Evolutionary conservation across 768 basidiomycete species (phyloP), one percentile per base, ranked within the genome.

Genomic region (Russula griseocarnosa): DNA sequence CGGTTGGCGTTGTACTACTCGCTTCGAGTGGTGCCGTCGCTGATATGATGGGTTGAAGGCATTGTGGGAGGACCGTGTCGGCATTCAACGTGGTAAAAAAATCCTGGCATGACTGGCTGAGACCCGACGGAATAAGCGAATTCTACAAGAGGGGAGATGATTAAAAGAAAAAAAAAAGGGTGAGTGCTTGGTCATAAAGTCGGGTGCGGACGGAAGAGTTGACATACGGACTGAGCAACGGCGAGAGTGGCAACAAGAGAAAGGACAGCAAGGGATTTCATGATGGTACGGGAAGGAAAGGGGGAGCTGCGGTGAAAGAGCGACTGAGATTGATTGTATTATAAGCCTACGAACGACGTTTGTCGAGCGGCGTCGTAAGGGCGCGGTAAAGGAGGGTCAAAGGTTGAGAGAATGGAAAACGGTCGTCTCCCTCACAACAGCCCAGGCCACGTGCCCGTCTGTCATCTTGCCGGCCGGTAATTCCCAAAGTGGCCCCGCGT

Each of bases 41-140:
- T 26, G 77, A 73, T 65, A 85, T 81, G 70, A 97, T 76, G 13
- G 86, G 72, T 0, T 70, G 70, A 24, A 90, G 82, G 81, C 94
- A 97, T 13, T 79, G 68, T 1, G 76, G 63, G 61, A 98, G 74
- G 53, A 63, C 70, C 2, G 78, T 22, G 76, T 96, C 82, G 49
- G 68, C 72, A 78, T 98, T 85, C 61, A 98, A 79, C 13, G 70
- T 65, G 4, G 63, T 75, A 68, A 94, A 80, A 79, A 85, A 96
- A 4, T 71, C 63, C 22, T 72, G 61, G 79, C 91, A 93, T 22
- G 67, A 44, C 1, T 66, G 1, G 71, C 81, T 83, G 70, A 93
- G 84, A 58, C 77, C 82, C 16, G 82, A 62, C n/a, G 93, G 92
- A 72, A 94, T 86, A 69, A 85, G 77, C 13, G 84, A 74, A 71